These are phyloP conservation scores for Aspergillus ustus DNA, from an alignment of 2,329 filamentous ascomycete species.

Conservation along the genomic window DNA sequence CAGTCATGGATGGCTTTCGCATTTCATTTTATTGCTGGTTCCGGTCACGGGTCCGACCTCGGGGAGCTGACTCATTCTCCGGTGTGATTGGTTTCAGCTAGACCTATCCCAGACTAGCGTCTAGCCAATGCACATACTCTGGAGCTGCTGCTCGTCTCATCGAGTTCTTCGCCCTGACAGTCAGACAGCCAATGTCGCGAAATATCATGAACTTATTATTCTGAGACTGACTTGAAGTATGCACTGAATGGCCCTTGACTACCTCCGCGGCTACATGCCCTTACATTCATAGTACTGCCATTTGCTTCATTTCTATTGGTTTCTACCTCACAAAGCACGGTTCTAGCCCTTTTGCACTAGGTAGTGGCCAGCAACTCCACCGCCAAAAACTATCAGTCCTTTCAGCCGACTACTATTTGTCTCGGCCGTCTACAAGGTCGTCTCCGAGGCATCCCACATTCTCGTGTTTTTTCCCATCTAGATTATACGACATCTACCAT, in stretches of 20 bases:
- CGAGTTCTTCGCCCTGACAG: background rate
- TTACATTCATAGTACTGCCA: background rate
- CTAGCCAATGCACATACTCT: background rate
- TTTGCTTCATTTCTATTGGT: constrained; percentile 2
- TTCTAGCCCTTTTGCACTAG: background rate
- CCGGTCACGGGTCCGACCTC: constrained; percentile 38
- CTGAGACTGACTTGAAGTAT: background rate
- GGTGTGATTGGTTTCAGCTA: constrained; percentile 22
- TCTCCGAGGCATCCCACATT: background rate
- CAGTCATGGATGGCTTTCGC: constrained; percentile 24
- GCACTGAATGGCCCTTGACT: background rate
- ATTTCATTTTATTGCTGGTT: constrained; percentile 23
- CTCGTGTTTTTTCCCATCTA: constrained; percentile 5
- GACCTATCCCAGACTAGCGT: constrained; percentile 22
- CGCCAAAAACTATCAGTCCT: constrained; percentile 21
- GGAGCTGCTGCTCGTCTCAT: background rate
- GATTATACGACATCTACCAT: constrained; percentile 50
- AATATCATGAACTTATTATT: background rate
- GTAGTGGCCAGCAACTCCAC: constrained; percentile 22
- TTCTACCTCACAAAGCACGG: background rate
- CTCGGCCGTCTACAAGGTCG: constrained; percentile 3
- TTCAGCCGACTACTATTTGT: constrained; percentile 12
- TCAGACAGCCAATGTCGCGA: background rate
- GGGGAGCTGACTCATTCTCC: constrained; percentile 41
- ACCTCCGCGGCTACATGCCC: background rate